These are phyloP conservation scores for Verticillium dahliae DNA, from an alignment of 2,329 filamentous ascomycete species.

Conservation along the genomic window DNA sequence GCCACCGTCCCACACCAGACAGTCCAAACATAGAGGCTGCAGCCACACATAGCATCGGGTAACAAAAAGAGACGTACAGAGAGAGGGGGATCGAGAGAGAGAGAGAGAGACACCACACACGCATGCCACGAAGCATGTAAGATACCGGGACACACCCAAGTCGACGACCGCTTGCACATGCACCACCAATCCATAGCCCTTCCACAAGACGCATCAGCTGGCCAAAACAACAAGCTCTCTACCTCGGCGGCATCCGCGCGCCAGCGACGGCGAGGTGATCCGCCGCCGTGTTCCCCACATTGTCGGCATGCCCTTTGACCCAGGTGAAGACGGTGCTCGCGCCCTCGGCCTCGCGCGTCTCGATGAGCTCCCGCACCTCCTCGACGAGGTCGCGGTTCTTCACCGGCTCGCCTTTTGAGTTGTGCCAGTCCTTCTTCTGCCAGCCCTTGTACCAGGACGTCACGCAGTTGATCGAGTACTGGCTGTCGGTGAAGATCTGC, in stretches of 20 bases:
- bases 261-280: slow-evolving; percentile 65
- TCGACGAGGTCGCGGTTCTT: slow-evolving; percentile 83
- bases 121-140: neutral
- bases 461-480: slow-evolving; percentile 84
- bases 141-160: neutral
- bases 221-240: neutral
- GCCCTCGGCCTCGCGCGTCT: slow-evolving; percentile 55
- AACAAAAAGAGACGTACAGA: neutral
- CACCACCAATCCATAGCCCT: too few species aligned
- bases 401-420: slow-evolving; percentile 61
- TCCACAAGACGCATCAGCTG: neutral
- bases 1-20: neutral
- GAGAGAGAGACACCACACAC: neutral
- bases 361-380: slow-evolving; percentile 43
- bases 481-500: slow-evolving; percentile 80
- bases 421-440: slow-evolving; percentile 72
- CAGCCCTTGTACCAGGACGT: slow-evolving; percentile 78
- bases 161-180: too few species aligned
- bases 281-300: slow-evolving; percentile 72
- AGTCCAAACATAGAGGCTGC: too few species aligned
- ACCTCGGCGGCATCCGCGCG: slow-evolving; percentile 18
- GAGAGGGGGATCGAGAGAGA: too few species aligned
- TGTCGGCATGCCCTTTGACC: slow-evolving; percentile 78
- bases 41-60: too few species aligned
- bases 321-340: slow-evolving; percentile 69